These are phyloP conservation scores for Rachicladosporium sp. DNA, from an alignment of 2,329 filamentous ascomycete species.

Conservation along the genomic window DNA sequence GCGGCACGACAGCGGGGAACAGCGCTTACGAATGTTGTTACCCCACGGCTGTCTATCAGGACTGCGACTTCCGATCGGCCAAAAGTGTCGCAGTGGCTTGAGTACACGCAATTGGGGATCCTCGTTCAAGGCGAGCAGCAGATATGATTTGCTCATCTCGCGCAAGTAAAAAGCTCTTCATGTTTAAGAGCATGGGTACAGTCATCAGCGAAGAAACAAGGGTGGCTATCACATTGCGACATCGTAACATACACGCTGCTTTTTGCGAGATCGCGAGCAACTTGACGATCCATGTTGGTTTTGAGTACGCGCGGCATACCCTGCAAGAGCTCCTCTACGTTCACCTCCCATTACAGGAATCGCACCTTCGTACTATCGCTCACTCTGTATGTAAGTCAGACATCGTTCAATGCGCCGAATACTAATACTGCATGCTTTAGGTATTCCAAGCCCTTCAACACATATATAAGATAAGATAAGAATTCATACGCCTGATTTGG, in stretches of 20 bases:
- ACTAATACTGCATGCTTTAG: neutral
- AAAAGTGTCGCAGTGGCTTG: too few species aligned
- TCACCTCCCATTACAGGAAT: neutral
- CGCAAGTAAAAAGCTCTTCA: neutral
- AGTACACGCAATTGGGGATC: neutral
- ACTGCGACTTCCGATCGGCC: too few species aligned
- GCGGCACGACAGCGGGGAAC: too few species aligned
- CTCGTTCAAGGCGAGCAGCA: neutral
- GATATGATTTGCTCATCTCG: neutral
- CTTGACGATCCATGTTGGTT: neutral
- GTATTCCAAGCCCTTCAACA: neutral
- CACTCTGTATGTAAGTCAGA: neutral
- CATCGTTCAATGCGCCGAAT: neutral
- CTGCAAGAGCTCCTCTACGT: constrained; percentile 1
- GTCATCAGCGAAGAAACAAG: neutral
- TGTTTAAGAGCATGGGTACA: neutral
- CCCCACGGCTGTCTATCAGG: too few species aligned
- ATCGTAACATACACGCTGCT: neutral
- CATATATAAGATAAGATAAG: too few species aligned
- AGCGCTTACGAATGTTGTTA: too few species aligned
- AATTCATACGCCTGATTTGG: too few species aligned
- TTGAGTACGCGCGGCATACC: too few species aligned
- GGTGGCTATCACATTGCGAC: neutral
- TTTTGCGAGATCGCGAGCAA: neutral
- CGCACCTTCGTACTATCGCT: neutral